Conservation (phyloP, 306 rosid species). For the Oxytropis ochrocephala region DNA sequence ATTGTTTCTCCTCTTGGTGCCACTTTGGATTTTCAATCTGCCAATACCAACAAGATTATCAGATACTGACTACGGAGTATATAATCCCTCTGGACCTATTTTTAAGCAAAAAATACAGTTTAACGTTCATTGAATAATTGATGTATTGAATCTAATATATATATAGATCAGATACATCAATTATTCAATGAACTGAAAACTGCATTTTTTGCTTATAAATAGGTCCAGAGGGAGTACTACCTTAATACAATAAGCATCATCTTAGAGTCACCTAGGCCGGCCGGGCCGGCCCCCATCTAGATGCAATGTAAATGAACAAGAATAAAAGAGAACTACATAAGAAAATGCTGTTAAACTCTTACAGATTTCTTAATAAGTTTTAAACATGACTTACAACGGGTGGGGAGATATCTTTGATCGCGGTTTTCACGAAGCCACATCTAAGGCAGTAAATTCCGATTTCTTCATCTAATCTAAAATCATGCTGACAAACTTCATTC, state of each 20-base stretch:
- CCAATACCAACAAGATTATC: conserved; percentile 19
- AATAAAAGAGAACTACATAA: not conserved
- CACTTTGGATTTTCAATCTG: conserved; percentile 49
- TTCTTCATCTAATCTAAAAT: conserved; percentile 58
- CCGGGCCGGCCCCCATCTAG: not conserved
- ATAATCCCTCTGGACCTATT: too few relatives aligned
- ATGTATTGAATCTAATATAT: too few relatives aligned
- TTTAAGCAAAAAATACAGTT: too few relatives aligned
- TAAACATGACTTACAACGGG: conserved; percentile 70
- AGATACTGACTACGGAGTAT: not conserved
- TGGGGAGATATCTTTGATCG: conserved; percentile 57
- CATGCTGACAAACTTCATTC: conserved; percentile 46
- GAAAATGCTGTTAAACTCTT: not conserved
- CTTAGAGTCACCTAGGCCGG: too few relatives aligned
- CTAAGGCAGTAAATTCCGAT: conserved; percentile 62
- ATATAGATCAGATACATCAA: too few relatives aligned
- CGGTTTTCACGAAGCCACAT: conserved; percentile 64
- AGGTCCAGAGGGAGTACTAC: too few relatives aligned
- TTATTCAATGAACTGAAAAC: too few relatives aligned
- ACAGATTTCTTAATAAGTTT: not conserved
- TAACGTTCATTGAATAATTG: too few relatives aligned
- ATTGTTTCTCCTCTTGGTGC: conserved; percentile 46
- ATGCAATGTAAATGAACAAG: not conserved
- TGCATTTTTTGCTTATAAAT: too few relatives aligned
- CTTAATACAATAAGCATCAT: too few relatives aligned